Evolutionary conservation across 2,329 filamentous ascomycete genomes (phyloP), one percentile per base, ranked within the genome.

Genomic region (Sporothrix variecibatus): DNA sequence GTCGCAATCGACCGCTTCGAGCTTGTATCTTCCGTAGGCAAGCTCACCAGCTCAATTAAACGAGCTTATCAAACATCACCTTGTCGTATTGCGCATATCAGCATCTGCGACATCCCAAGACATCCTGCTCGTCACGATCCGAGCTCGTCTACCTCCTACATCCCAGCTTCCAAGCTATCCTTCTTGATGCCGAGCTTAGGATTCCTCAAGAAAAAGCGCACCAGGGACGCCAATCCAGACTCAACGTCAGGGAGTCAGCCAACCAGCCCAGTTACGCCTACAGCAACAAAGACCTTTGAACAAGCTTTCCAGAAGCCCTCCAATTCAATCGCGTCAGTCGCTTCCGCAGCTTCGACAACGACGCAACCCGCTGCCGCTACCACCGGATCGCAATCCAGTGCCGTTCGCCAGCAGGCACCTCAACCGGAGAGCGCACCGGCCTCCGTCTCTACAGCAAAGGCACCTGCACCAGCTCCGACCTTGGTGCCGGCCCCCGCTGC

Each of bases 161-260:
- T n/a, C 17, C 56, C 40, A 67, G 64, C 31, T 65, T 65, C 12
- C 62, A 56, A 70, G 49, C 34, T 28, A 43, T 58, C 74, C 70
- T 73, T 73, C 78, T 79, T 81, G 76, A 98, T 99, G 96, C 96
- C 95, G 91, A 93, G 90, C 84, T 90, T 98, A 87, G 94, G 94
- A 84, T 94, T 98, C 82, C 90, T 98, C 82, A 98, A 98, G 90
- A 98, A 97, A 90, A 97, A 97, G 89, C 92, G 94, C 90, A 97
- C 94, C 86, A 97, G 94, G 90, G 94, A 98, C 87, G 93, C 91
- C 81, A 89, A 91, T 82, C 87, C 89, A 82, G 91, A 93, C 82
- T 88, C 88, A 79, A 90, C 91, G 80, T 87, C 90, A 80, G 87
- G 87, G 78, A 92, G 88, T 81, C 88, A 92, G 82, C 87, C 89